A percentile compares a stretch with the other conserved stretches of the same genome.
Conservation (phyloP, 83 land plant genomes). For the Thuja plicata region DNA sequence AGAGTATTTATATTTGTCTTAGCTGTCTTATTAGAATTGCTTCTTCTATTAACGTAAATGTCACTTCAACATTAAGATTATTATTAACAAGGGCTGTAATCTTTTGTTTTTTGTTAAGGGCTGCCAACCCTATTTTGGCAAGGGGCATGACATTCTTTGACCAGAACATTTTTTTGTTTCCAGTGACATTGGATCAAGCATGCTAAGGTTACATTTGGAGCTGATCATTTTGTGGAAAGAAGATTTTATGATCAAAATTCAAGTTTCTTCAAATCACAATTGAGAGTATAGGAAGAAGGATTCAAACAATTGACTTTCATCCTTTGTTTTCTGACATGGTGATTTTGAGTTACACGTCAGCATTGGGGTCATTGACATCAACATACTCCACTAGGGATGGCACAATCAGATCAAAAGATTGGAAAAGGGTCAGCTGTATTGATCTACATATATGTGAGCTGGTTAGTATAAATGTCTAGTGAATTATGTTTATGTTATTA, state of each 20-base stretch:
- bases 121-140: too few relatives aligned
- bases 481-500: neutral
- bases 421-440: neutral
- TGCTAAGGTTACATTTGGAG: neutral
- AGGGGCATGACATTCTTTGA: neutral
- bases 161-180: neutral
- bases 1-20: too few relatives aligned
- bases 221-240: neutral
- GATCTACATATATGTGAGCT: neutral
- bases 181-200: neutral
- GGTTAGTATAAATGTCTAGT: neutral
- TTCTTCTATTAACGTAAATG: too few relatives aligned
- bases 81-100: too few relatives aligned
- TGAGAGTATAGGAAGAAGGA: neutral
- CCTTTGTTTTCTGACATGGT: neutral
- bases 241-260: neutral
- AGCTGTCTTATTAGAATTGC: too few relatives aligned
- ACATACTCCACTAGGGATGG: neutral
- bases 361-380: neutral
- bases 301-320: neutral
- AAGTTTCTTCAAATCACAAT: neutral
- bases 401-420: neutral
- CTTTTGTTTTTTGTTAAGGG: too few relatives aligned
- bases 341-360: neutral
- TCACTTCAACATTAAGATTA: too few relatives aligned